phyloP scores from a whole-genome alignment of 495 filamentous ascomycete genomes.

The Lasiosphaeria hispida region DNA sequence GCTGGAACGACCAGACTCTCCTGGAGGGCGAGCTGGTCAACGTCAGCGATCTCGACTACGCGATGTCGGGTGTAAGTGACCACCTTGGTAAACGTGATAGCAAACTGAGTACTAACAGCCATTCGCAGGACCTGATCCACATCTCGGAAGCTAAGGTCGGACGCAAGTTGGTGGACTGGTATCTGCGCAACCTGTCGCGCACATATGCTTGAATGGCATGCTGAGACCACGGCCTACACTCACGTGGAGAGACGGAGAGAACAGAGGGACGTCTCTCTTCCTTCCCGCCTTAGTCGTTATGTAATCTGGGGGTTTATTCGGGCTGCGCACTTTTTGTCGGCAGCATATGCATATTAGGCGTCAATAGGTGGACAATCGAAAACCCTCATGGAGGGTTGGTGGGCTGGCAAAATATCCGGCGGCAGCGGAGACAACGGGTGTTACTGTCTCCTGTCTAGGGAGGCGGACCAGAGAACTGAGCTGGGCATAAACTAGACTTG shows the following conservation, averaged over 20 bases:
- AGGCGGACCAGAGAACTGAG: no score
- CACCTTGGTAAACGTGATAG: conserved; percentile 2
- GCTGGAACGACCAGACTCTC: conserved; percentile 87
- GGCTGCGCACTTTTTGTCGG: not conserved
- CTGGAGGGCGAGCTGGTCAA: conserved; percentile 90
- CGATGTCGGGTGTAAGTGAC: conserved; percentile 78
- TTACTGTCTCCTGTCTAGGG: no score
- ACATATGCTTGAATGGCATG: conserved; percentile 59
- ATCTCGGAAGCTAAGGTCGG: conserved; percentile 98
- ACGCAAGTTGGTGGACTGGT: conserved; percentile 96
- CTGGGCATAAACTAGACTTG: no score
- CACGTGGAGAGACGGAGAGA: not conserved
- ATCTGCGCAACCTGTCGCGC: conserved; percentile 90
- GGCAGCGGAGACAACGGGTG: not conserved
- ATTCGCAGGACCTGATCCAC: conserved; percentile 79
- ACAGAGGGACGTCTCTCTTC: not conserved
- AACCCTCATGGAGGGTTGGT: not conserved
- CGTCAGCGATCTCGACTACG: conserved; percentile 92
- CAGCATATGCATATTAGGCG: conserved; percentile 13
- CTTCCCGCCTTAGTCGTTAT: conserved; percentile 8
- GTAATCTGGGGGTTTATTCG: conserved; percentile 11
- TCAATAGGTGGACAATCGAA: not conserved
- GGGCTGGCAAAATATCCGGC: not conserved
- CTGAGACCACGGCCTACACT: not conserved
- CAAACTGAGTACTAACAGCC: conserved; percentile 24